A percentile compares a stretch with the other conserved stretches of the same genome.
These are phyloP conservation scores for Cyphellophora europaea DNA, from an alignment of 2,329 filamentous ascomycete species.

Conservation along the genomic window DNA sequence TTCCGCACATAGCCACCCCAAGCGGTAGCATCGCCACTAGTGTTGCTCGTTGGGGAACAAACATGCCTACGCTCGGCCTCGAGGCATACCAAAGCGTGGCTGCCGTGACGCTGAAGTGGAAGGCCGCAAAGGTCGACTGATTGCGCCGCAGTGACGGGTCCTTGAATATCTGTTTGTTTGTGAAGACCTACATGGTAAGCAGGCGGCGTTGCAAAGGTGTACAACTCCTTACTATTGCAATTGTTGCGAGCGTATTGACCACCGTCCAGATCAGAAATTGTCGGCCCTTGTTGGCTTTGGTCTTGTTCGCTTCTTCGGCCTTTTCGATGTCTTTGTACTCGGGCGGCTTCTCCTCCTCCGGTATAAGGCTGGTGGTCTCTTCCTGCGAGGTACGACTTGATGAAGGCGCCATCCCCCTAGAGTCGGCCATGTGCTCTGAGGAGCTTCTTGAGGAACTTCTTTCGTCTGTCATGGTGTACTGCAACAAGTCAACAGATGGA, in stretches of 20 bases:
- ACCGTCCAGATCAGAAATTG: constrained; percentile 39
- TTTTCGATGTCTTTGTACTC: not conserved
- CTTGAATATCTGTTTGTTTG: constrained; percentile 61
- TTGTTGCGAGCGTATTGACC: constrained; percentile 54
- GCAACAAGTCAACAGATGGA: no score
- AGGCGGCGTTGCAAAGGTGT: constrained; percentile 1
- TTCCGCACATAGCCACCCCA: constrained; percentile 58
- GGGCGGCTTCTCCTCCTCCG: not conserved
- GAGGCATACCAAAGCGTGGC: constrained; percentile 54
- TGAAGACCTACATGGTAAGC: constrained; percentile 46
- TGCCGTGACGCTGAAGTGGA: constrained; percentile 60
- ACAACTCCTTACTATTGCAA: constrained; percentile 47
- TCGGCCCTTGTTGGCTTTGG: not conserved
- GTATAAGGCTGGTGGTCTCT: not conserved
- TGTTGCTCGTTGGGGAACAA: constrained; percentile 47
- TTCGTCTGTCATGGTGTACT: no score
- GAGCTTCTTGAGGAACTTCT: no score
- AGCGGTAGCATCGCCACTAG: constrained; percentile 53
- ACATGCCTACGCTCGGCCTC: constrained; percentile 48
- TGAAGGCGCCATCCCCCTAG: no score
- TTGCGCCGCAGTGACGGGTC: constrained; percentile 51
- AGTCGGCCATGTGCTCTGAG: no score
- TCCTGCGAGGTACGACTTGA: no score
- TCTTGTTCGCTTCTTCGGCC: not conserved
- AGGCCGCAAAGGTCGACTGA: constrained; percentile 58